Percentiles rank a stretch among this genome's conserved stretches.
Evolutionary conservation across 192 early-diverging fungal species (phyloP).

Genomic region (Backusella liffmaniae): DNA sequence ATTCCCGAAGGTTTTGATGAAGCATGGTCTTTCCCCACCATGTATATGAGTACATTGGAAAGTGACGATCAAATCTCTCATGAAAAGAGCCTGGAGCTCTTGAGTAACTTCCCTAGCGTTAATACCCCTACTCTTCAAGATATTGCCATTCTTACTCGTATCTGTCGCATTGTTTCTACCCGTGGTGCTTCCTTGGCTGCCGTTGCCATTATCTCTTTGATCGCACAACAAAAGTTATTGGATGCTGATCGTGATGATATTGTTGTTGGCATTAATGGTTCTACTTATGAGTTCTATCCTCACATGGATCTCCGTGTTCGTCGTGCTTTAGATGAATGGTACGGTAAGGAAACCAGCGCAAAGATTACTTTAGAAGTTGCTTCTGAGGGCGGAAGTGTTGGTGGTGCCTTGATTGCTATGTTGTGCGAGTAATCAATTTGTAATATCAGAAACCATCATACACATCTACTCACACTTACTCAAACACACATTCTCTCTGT

Average conservation of each 20-base stretch:
- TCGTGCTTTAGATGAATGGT: conserved; percentile 68
- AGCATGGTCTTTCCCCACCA: conserved; percentile 59
- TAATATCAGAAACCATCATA: background rate
- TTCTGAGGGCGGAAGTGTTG: conserved; percentile 79
- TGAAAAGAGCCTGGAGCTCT: conserved; percentile 64
- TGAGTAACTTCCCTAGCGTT: conserved; percentile 52
- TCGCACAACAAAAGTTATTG: conserved; percentile 33
- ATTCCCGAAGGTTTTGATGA: conserved; percentile 54
- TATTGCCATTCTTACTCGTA: conserved; percentile 67
- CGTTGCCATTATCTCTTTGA: conserved; percentile 60
- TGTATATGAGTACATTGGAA: conserved; percentile 42
- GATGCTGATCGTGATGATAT: conserved; percentile 38
- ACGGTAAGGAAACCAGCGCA: conserved; percentile 72
- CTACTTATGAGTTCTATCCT: conserved; percentile 89
- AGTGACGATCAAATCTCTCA: conserved; percentile 33
- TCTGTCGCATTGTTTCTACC: conserved; percentile 75
- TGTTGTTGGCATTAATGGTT: conserved; percentile 90
- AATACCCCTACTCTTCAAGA: conserved; percentile 61
- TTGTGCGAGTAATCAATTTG: conserved; percentile 23
- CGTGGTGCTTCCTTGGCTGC: conserved; percentile 82
- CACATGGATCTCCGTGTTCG: conserved; percentile 78
- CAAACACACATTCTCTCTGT: background rate
- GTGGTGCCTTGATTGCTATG: conserved; percentile 74
- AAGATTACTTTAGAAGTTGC: conserved; percentile 66
- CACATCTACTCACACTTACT: background rate